Base-by-base conservation (phyloP, 1,284 basidiomycete genomes). In the Fistulina hepatica region DNA sequence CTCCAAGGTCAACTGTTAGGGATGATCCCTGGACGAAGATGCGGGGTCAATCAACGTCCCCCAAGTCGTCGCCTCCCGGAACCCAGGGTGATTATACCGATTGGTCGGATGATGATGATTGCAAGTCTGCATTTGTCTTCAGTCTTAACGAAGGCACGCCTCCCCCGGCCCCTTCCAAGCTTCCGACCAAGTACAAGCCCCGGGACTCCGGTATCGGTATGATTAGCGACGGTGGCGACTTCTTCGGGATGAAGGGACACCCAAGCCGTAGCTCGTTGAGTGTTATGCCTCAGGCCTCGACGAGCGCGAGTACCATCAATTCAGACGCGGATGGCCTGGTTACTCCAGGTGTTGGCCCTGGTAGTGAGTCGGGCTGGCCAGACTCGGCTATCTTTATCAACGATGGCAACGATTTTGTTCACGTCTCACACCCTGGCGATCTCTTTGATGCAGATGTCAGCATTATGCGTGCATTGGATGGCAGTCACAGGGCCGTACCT, bases 391-490 rank as follows among this genome's bases (percentile, higher is more conserved):
- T 66, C 22, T 60, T 67, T 26, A 51, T 70, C 16, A 59, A 57
- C 31, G 59, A 60, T 4, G 58, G 63, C 24, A 66, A 69, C 42
- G 60, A 64, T 17, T n/a, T n/a, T n/a, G n/a, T n/a, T n/a, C n/a
- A n/a, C n/a, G n/a, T n/a, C n/a, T n/a, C n/a, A n/a, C 50, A 56
- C 23, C 50, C 53, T 24, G 44, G 45, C 33, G 51, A 36, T 30
- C 27, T 45, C 7, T 54, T 58, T 36, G 57, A 58, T 12, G 53
- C 61, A 15, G 67, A 77, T 34, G 65, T 80, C 1, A 78, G 85
- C 38, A 83, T 86, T 45, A 59, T 77, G 46, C 72, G 73, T 22
- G 77, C 76, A 1, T 68, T 86, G n/a, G 70, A 71, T 2, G 66
- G 70, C 2, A 70, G 70, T 9, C 61, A 69, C 19, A 67, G 74